Base-by-base conservation (phyloP, 2,329 filamentous ascomycete species). In the Pseudocercospora macadamiae region DNA sequence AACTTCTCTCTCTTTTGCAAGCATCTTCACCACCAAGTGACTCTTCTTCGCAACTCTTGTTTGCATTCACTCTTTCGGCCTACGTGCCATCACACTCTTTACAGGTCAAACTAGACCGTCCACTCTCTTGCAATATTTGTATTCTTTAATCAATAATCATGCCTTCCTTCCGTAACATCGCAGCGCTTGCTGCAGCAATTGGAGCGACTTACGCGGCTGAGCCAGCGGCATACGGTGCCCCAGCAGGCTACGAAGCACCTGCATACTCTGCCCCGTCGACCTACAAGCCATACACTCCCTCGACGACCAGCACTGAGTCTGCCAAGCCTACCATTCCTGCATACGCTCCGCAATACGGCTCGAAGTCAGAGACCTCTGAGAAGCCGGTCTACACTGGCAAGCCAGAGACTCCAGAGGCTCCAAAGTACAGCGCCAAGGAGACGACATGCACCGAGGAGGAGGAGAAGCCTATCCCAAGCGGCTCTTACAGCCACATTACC, bases 1-100 rank as follows among this genome's bases (percentile, higher is more conserved):
- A 21, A 4, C 10, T 21, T 26, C 7, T 21, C 25, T 28, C 42
- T 47, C 23, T 28, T 26, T 26, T 23, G 14, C 21, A n/a, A 45
- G 21, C 21, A 45, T 21, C 45, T 30, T 10, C 23, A 30, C 23
- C 42, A 47, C 8, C 42, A n/a, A n/a, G n/a, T 47, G 25, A 49
- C 45, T 49, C 47, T 49, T 30, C 26, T 49, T 49, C 42, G 42
- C 42, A 47, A 47, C 47, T 21, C 28, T 26, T n/a, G 18, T 34
- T 49, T 34, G 47, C 47, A 19, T 34, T 34, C 47, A 21, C 26
- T 47, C 23, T 47, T 47, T 47, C 42, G 42, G 42, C 42, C 21
- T 47, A 47, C 42, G 42, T 47, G 23, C 47, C 47, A 49, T 49
- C 47, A 49, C 51, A 53, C n/a, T 53, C 51, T 19, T 53, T 53